Conservation (phyloP, 192 early-diverging fungal species). For the Gigaspora rosea region DNA sequence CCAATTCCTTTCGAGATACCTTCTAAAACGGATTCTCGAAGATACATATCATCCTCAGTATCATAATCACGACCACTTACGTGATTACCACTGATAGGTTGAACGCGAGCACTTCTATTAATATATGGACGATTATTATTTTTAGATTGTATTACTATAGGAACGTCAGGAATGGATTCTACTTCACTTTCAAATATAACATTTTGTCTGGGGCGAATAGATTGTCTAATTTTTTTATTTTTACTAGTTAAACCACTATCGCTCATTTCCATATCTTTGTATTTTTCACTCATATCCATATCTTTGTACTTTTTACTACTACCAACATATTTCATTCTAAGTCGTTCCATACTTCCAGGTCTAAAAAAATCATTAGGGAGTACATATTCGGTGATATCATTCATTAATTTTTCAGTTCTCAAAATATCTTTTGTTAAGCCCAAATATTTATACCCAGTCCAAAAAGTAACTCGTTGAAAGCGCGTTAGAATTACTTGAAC, state of each 20-base stretch:
- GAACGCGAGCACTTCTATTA: conserved; percentile 36
- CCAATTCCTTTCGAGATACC: conserved; percentile 67
- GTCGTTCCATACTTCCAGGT: conserved; percentile 55
- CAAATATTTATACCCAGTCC: conserved; percentile 87
- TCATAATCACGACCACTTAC: conserved; percentile 44
- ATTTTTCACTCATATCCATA: conserved; percentile 32
- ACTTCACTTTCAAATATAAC: conserved; percentile 6
- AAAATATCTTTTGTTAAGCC: conserved; percentile 86
- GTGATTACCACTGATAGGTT: conserved; percentile 43
- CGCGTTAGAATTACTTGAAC: conserved; percentile 94
- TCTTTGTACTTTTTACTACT: conserved; percentile 42
- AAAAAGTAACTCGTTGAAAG: conserved; percentile 92
- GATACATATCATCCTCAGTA: conserved; percentile 57
- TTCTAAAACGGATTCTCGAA: conserved; percentile 62
- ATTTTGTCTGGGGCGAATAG: neutral
- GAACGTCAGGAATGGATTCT: too few species aligned
- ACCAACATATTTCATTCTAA: conserved; percentile 49
- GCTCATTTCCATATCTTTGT: neutral
- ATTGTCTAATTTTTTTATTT: conserved; percentile 24
- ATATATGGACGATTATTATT: conserved; percentile 17
- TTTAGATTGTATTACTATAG: neutral
- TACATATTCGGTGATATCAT: conserved; percentile 65
- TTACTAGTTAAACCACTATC: conserved; percentile 39
- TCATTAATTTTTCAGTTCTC: conserved; percentile 80
- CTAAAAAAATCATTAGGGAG: conserved; percentile 58